Base-by-base conservation (phyloP, 305 asterid species). In the Nicotiana rustica region DNA sequence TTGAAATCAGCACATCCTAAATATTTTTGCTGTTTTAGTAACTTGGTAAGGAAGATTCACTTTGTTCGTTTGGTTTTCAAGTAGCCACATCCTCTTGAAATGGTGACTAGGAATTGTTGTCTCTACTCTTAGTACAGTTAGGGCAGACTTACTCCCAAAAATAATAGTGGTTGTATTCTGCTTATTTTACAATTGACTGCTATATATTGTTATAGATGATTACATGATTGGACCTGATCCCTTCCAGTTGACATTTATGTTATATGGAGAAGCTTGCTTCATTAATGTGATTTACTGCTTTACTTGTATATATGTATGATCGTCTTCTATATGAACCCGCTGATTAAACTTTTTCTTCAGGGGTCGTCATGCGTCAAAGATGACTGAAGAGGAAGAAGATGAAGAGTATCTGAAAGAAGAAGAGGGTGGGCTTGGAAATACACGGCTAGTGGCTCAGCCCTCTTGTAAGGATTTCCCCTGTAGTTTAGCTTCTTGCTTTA, bases 361-460 rank as follows among this genome's bases (percentile, higher is more conserved):
- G 90, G 99, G 99, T 62, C 98, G 99, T 85, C 99, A 97, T 90
- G 97, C 97, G 55, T 96, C 99, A 6, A 96, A 96, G 92, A 38
- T 91, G 76, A 96, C 99, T 76, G 99, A 96, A 90, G 97, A 97
- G 90, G 99, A 97, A 90, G 99, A 97, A 89, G 99, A 97, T 83
- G 97, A 93, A 80, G 99, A 90, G 85, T 97, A 89, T 84, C 97
- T 97, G 84, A 97, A 97, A 88, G 99, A 95, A 88, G 99, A 92
- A 88, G 98, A 95, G 83, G 90, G 83, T 70, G 90, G 90, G 36
- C 85, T 89, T 82, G 98, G 93, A 89, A 92, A 88, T 86, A 97
- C 99, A 33, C 91, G 99, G 75, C 94, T 97, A 29, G 78, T 95
- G 89, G 92, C 90, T 36, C 99, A 97, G 84, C 99, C 99, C 49